Conservation (phyloP, 2,329 filamentous ascomycete genomes). For the Diaporthe eres region DNA sequence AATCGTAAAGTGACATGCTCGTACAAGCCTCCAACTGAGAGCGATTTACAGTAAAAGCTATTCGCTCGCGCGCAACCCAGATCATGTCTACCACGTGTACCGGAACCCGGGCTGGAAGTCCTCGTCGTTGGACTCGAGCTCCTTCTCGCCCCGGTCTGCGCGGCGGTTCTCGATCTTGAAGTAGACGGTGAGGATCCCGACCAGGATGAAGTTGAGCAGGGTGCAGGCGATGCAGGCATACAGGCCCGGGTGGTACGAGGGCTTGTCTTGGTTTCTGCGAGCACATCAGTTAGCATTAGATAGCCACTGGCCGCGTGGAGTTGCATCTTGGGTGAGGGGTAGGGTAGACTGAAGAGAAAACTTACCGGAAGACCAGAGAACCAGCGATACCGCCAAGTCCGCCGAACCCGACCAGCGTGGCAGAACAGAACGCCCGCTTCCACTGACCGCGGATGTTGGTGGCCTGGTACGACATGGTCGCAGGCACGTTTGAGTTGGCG, state of each 20-base stretch:
- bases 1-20: not conserved
- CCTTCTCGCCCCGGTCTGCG: conserved; percentile 67
- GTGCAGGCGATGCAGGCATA: conserved; percentile 68
- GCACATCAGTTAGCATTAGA: not conserved
- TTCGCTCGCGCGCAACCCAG: not conserved
- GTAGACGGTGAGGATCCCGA: conserved; percentile 56
- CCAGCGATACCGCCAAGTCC: conserved; percentile 85
- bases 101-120: conserved; percentile 57
- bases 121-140: conserved; percentile 63
- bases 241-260: conserved; percentile 68
- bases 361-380: conserved; percentile 76
- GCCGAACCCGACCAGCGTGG: conserved; percentile 81
- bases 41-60: not conserved
- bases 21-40: not conserved
- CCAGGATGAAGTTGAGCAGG: conserved; percentile 61
- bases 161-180: conserved; percentile 62
- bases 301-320: not conserved
- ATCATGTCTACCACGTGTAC: conserved; percentile 51
- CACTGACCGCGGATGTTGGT: conserved; percentile 92
- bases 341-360: not conserved
- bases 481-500: conserved; percentile 83
- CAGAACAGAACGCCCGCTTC: conserved; percentile 86
- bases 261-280: conserved; percentile 60
- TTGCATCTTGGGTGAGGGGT: not conserved
- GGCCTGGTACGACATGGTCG: conserved; percentile 83